Evolutionary conservation across 495 filamentous ascomycete species (phyloP).

Genomic region (Penicillium arizonense): DNA sequence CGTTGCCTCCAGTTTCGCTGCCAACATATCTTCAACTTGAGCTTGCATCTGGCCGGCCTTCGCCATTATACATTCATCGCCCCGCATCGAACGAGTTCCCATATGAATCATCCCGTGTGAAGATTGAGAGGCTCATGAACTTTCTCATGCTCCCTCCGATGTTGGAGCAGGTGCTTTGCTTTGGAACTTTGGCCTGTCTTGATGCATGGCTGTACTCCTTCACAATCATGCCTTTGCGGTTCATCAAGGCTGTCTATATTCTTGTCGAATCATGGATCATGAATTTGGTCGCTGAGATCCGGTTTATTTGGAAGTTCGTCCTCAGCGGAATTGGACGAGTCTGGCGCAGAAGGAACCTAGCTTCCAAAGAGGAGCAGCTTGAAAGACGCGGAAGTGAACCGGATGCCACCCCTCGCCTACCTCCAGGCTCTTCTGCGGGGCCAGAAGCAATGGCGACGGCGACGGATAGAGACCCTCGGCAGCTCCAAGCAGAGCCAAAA

Average conservation of each 20-base stretch:
- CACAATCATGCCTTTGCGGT: constrained; percentile 88
- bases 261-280: constrained; percentile 70
- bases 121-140: constrained; percentile 89
- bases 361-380: constrained; percentile 16
- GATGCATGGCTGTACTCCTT: constrained; percentile 98
- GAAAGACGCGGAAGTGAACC: constrained; percentile 24
- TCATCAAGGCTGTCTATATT: constrained; percentile 77
- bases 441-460: background rate
- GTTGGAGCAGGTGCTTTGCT: constrained; percentile 82
- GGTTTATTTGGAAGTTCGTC: constrained; percentile 69
- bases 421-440: constrained; percentile 11
- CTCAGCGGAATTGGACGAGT: constrained; percentile 72
- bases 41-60: constrained; percentile 75
- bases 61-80: constrained; percentile 84
- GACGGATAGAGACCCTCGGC: constrained; percentile 22
- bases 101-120: constrained; percentile 95
- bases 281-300: constrained; percentile 61
- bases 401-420: constrained; percentile 22
- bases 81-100: constrained; percentile 70
- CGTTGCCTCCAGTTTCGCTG: constrained; percentile 80
- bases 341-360: constrained; percentile 60
- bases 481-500: constrained; percentile 21
- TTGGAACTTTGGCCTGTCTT: constrained; percentile 85
- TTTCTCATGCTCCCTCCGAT: constrained; percentile 78
- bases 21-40: constrained; percentile 88